Conservation (phyloP, 768 basidiomycete species). For the Zangia roseola region DNA sequence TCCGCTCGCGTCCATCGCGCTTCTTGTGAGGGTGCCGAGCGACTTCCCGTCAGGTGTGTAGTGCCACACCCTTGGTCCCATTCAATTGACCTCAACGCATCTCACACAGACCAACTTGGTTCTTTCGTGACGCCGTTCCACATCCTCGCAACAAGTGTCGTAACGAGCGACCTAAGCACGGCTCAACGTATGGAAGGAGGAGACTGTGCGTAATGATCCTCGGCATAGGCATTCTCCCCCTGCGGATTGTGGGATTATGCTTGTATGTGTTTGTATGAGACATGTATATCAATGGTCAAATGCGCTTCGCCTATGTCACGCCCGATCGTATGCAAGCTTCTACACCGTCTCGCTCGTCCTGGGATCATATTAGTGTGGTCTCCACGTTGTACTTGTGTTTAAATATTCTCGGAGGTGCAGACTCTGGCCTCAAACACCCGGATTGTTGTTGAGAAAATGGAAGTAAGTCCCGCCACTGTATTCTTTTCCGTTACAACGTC, state of each 20-base stretch:
- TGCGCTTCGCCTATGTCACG: background rate
- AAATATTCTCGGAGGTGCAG: no score
- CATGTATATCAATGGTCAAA: slow-evolving; percentile 12
- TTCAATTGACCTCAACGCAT: slow-evolving; percentile 4
- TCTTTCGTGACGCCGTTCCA: slow-evolving; percentile 50
- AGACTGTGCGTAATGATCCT: slow-evolving; percentile 19
- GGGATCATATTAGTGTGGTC: background rate
- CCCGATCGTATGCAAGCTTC: background rate
- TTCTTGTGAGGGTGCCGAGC: slow-evolving; percentile 62
- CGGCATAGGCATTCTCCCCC: slow-evolving; percentile 9
- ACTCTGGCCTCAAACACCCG: no score
- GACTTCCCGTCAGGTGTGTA: slow-evolving; percentile 52
- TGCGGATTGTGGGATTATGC: slow-evolving; percentile 8
- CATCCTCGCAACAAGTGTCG: slow-evolving; percentile 72
- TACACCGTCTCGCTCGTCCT: background rate
- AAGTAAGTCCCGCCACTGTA: no score
- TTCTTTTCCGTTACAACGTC: no score
- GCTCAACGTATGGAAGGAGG: slow-evolving; percentile 63
- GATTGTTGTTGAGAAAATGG: no score
- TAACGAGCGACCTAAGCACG: slow-evolving; percentile 73
- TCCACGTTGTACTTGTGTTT: no score
- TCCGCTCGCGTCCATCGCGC: slow-evolving; percentile 72
- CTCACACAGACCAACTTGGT: slow-evolving; percentile 20
- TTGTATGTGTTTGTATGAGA: slow-evolving; percentile 12
- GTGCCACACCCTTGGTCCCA: background rate